These are phyloP conservation scores for Cystobasidiaceae sp. DNA, from an alignment of 1,284 basidiomycete species.

Conservation along the genomic window DNA sequence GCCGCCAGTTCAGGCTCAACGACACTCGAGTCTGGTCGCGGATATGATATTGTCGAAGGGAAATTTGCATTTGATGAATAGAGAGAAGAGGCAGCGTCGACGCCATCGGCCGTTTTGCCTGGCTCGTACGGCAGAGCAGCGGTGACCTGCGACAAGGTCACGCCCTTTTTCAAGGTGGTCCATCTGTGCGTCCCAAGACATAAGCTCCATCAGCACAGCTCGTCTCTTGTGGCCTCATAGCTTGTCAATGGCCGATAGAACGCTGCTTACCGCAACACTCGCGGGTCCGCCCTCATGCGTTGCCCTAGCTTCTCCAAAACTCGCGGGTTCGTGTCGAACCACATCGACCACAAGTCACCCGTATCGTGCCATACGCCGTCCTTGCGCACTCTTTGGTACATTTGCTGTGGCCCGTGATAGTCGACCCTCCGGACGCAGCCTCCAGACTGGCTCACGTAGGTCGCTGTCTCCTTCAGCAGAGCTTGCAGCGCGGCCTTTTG, in stretches of 20 bases:
- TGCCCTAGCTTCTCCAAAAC: slow-evolving; percentile 1
- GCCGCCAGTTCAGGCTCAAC: background rate
- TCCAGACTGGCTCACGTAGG: slow-evolving; percentile 11
- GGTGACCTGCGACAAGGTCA: background rate
- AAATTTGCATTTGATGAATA: slow-evolving; percentile 5
- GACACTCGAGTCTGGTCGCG: background rate
- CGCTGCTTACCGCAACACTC: slow-evolving; percentile 17
- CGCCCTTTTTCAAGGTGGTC: background rate
- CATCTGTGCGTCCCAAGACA: background rate
- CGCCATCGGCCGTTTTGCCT: too few species aligned
- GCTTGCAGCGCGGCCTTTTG: slow-evolving; percentile 14
- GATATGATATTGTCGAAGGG: background rate
- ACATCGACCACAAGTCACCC: slow-evolving; percentile 24
- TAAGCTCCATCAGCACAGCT: background rate
- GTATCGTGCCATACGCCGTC: slow-evolving; percentile 18
- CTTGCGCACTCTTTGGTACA: slow-evolving; percentile 19
- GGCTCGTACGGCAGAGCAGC: too few species aligned
- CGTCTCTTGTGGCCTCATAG: background rate
- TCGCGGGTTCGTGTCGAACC: slow-evolving; percentile 24
- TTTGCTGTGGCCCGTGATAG: background rate
- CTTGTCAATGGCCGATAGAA: too few species aligned
- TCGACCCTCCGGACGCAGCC: slow-evolving; percentile 19
- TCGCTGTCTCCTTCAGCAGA: slow-evolving; percentile 6
- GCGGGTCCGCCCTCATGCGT: slow-evolving; percentile 13
- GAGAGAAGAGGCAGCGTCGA: background rate